A percentile compares a stretch with the other conserved stretches of the same genome.
Evolutionary conservation across 140 eudicot genomes (phyloP).

Genomic region (Bidens hawaiensis): DNA sequence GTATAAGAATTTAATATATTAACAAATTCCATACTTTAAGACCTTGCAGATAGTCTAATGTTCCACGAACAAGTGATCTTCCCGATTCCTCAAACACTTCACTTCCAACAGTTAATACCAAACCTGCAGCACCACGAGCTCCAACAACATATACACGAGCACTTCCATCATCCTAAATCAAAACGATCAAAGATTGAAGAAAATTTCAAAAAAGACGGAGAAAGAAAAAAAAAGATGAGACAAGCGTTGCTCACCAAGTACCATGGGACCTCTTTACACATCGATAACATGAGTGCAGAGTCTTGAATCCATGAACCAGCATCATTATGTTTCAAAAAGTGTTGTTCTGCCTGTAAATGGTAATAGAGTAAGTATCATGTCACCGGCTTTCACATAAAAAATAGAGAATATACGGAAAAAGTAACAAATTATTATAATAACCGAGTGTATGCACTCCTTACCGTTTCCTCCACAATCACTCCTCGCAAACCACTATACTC

Average conservation of each 20-base stretch:
- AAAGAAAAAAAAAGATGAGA: too few species aligned
- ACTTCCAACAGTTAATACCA: slow-evolving; percentile 90
- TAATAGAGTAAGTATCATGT: not conserved
- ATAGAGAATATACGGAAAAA: not conserved
- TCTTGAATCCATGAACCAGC: slow-evolving; percentile 99
- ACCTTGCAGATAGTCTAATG: slow-evolving; percentile 90
- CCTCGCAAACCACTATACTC: slow-evolving; percentile 91
- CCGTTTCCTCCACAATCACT: slow-evolving; percentile 97
- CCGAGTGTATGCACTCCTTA: slow-evolving; percentile 19
- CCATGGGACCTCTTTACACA: slow-evolving; percentile 97
- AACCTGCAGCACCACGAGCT: slow-evolving; percentile 92
- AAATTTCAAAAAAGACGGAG: too few species aligned
- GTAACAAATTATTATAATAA: not conserved
- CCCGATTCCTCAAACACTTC: slow-evolving; percentile 96
- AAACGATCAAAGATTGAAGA: slow-evolving; percentile 5
- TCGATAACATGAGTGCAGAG: slow-evolving; percentile 84
- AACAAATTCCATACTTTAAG: slow-evolving; percentile 57
- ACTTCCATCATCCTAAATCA: slow-evolving; percentile 83
- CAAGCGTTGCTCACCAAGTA: slow-evolving; percentile 57
- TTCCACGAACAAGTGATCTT: slow-evolving; percentile 84
- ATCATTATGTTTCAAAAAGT: slow-evolving; percentile 95
- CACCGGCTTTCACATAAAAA: not conserved
- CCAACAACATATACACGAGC: slow-evolving; percentile 85
- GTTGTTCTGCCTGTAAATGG: slow-evolving; percentile 74
- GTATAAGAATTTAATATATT: not conserved